Evolutionary conservation across 75 land plant species (phyloP).

Genomic region (Isoetes taiwanensis): DNA sequence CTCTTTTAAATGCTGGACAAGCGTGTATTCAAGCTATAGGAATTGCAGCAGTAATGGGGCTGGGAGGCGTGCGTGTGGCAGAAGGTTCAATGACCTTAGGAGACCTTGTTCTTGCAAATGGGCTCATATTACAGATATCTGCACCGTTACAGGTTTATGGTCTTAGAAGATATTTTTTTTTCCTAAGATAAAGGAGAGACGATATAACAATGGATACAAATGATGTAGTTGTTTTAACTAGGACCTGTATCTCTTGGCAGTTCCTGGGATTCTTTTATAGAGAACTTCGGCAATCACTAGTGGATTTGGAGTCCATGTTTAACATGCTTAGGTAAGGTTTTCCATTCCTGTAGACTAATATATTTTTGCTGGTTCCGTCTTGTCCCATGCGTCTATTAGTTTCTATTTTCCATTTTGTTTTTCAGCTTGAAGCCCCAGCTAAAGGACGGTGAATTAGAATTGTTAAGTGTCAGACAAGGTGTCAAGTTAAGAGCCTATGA

Average conservation of each 20-base stretch:
- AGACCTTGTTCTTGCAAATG: constrained; percentile 32
- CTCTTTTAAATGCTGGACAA: constrained; percentile 34
- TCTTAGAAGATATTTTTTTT: not conserved
- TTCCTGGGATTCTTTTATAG: constrained; percentile 32
- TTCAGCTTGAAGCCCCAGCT: constrained; percentile 21
- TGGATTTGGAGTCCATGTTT: constrained; percentile 29
- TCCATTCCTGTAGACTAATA: not conserved
- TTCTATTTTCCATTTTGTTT: not conserved
- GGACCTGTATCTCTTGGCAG: not conserved
- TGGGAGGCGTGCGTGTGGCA: constrained; percentile 20
- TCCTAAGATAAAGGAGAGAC: not conserved
- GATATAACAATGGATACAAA: too few species aligned
- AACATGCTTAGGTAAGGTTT: constrained; percentile 22
- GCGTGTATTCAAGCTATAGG: constrained; percentile 25
- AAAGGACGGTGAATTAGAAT: constrained; percentile 24
- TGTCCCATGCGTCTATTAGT: too few species aligned
- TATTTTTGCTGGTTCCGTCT: not conserved
- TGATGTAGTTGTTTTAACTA: too few species aligned
- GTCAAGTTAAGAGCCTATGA: constrained; percentile 16
- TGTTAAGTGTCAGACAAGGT: constrained; percentile 13
- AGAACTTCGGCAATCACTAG: constrained; percentile 32
- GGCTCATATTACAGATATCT: constrained; percentile 34
- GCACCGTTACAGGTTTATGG: constrained; percentile 30
- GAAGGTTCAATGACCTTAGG: constrained; percentile 23
- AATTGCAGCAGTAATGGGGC: constrained; percentile 28